Evolutionary conservation across 352 stramenopile genomes (phyloP).

Genomic region (Globisporangium heterothallicum): DNA sequence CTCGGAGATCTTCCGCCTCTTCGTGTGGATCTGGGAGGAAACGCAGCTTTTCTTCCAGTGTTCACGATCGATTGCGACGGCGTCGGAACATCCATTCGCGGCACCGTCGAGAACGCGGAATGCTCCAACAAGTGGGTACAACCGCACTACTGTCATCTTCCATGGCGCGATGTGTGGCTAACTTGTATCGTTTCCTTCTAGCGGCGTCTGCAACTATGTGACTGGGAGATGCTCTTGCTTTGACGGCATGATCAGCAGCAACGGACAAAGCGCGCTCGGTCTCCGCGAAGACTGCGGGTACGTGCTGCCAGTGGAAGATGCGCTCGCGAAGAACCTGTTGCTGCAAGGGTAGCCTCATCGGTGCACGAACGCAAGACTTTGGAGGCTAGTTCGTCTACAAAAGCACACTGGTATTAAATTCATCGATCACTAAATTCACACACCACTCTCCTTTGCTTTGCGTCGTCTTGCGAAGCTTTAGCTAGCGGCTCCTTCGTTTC

Average conservation of each 20-base stretch:
- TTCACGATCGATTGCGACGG: constrained; percentile 61
- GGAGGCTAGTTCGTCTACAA: no score
- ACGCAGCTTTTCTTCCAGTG: constrained; percentile 25
- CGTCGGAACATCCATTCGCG: constrained; percentile 36
- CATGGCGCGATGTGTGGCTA: background rate
- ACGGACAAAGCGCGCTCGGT: constrained; percentile 39
- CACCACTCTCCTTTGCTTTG: background rate
- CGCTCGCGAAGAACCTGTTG: constrained; percentile 26
- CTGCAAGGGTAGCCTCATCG: constrained; percentile 13
- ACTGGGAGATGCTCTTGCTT: constrained; percentile 58
- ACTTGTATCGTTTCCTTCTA: constrained; percentile 8
- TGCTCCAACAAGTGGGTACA: constrained; percentile 68
- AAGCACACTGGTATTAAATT: background rate
- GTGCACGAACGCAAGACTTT: no score
- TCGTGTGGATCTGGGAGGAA: constrained; percentile 23
- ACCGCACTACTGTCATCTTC: background rate
- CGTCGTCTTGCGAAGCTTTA: background rate
- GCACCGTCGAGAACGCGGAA: constrained; percentile 62
- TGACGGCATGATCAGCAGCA: constrained; percentile 62
- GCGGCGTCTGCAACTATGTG: constrained; percentile 53
- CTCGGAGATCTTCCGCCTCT: constrained; percentile 55
- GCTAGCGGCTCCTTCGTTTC: no score
- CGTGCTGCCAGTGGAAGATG: constrained; percentile 32
- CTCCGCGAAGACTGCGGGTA: constrained; percentile 63
- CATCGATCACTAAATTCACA: background rate